Evolutionary conservation across 305 asterid species (phyloP), one percentile per base, ranked within the genome.

Genomic region (Ilex paraguariensis): DNA sequence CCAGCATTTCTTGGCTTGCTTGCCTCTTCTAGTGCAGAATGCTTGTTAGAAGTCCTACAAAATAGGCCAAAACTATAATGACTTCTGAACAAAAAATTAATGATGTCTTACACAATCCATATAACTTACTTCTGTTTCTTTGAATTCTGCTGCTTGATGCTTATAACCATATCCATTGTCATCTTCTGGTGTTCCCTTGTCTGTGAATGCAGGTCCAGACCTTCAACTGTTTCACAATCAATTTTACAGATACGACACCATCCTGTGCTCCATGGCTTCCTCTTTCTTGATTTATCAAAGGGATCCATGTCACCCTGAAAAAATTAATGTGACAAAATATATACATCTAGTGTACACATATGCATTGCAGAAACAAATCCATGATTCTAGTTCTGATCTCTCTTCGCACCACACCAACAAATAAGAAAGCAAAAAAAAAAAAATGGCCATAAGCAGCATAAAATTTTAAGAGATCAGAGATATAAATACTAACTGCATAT

Each of bases 221-320:
- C 87, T 66, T 89, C 97, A 57, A 87, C 85, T 7, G 97, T 77
- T 67, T 84, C 95, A 77, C 97, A 92, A 75, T 92, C 98, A 57
- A 84, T 61, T 72, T 76, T 79, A 77, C 98, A 92, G 55, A 92
- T 77, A 72, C 93, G 83, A 72, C 98, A 92, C 98, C 98, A 92
- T 44, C 94, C 97, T 65, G 69, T 75, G 79, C 86, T 79, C 42
- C 73, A 14, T 57, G 84, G 81, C 66, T 76, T 82, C 76, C 96
- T 84, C 81, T 76, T 89, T 76, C 96, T 78, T 66, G 91, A 71
- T 59, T 73, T 80, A 64, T 84, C 87, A 60, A 82, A 82, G 31
- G 87, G 69, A 66, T 78, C 84, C 73, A 71, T 30, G 42, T 76
- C 86, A 60, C 86, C 90, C 98, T 91, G 75, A 62, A 68, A 78